These are phyloP conservation scores for Fistulina hepatica DNA, from an alignment of 1,284 basidiomycete species.

Conservation along the genomic window DNA sequence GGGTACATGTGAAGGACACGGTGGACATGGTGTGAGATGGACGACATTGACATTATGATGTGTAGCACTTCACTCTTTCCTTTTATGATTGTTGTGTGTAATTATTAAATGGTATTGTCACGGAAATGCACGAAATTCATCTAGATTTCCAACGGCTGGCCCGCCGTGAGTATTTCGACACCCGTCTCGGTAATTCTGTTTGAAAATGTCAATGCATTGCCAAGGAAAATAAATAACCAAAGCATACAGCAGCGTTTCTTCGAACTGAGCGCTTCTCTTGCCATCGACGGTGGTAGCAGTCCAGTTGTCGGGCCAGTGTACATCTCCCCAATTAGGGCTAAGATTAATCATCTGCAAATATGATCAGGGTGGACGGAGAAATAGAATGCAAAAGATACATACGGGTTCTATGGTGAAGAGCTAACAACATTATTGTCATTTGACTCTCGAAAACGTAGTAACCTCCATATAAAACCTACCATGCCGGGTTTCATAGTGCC, in stretches of 20 bases:
- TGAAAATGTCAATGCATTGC: constrained; percentile 14
- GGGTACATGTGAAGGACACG: too few relatives aligned
- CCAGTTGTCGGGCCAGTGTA: constrained; percentile 89
- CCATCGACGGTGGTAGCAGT: constrained; percentile 89
- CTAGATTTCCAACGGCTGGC: too few relatives aligned
- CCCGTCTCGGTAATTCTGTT: constrained; percentile 84
- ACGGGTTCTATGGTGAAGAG: constrained; percentile 77
- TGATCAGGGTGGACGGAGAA: constrained; percentile 6
- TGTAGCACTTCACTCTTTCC: too few relatives aligned
- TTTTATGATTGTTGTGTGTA: too few relatives aligned
- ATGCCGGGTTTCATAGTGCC: constrained; percentile 81
- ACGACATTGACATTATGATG: too few relatives aligned
- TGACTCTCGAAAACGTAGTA: constrained; percentile 8
- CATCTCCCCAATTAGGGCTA: constrained; percentile 58
- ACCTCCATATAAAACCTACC: constrained; percentile 43
- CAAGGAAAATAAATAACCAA: constrained; percentile 2
- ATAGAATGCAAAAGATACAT: constrained; percentile 16
- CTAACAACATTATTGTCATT: constrained; percentile 22
- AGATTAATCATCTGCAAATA: constrained; percentile 79
- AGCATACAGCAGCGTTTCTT: constrained; percentile 80
- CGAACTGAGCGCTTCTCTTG: constrained; percentile 86
- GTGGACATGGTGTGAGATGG: too few relatives aligned
- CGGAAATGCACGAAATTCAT: too few relatives aligned
- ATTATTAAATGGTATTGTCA: too few relatives aligned
- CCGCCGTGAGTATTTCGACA: constrained; percentile 79